Base-by-base conservation (phyloP, 2,329 filamentous ascomycete genomes). In the Alternaria ethzedia region DNA sequence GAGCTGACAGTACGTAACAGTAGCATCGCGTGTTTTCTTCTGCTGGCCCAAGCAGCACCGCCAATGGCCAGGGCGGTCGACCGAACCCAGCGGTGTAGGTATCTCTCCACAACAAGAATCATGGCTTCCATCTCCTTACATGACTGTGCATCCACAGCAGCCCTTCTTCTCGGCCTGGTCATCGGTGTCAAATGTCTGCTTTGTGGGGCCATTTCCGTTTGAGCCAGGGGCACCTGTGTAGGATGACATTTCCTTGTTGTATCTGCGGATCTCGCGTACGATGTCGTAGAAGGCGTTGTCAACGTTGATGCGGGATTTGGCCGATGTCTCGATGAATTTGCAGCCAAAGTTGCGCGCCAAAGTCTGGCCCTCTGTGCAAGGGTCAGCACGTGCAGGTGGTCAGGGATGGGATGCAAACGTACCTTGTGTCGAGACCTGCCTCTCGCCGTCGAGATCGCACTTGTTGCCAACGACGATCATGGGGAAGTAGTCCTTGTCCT, bases 391-490 rank as follows among this genome's bases (percentile, higher is more conserved):
- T 12, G 32, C 51, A 20, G 43, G 26, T 23, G 20, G 45, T 41
- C 28, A 51, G 61, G 20, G 57, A 52, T 59, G 56, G 45, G 44
- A 51, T 52, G 64, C 63, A 55, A 67, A 83, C 89, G 69, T 87
- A 97, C 95, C 95, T 89, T 96, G 90, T 84, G 91, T 90, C 69
- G 93, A 91, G 64, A 99, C 96, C 76, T 95, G 92, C 78, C 96
- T 89, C 83, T 99, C 95, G 74, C 86, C 86, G 78, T 97, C 95
- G 81, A 99, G 85, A 93, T 99, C 96, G 84, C 95, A 97, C 87
- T 99, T 99, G 89, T 99, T 99, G 75, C 94, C 96, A 45, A 98
- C 96, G 49, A 99, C 92, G 62, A 98, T 97, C 86, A 99, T 98
- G 74, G 96, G 96, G 86, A 99, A 99, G 82, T 97, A 97, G 84